Conservation (phyloP, 192 early-diverging fungal species). For the Coemansia sp. region DNA sequence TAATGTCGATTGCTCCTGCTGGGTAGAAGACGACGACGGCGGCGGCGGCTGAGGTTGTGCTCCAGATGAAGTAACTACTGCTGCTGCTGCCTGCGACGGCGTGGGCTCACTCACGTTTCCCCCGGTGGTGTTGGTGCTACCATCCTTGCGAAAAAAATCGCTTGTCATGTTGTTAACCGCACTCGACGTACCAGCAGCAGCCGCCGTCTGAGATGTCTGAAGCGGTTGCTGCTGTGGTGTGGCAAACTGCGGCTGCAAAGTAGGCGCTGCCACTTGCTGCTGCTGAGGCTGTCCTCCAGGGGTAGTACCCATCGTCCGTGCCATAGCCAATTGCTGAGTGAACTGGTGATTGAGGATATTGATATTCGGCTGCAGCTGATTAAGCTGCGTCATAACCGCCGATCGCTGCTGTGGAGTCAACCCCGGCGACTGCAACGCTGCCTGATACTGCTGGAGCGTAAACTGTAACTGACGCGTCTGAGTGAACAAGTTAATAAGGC, state of each 20-base stretch:
- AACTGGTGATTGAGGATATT: slow-evolving; percentile 11
- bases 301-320: neutral
- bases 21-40: neutral
- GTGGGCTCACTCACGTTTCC: slow-evolving; percentile 46
- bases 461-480: slow-evolving; percentile 14
- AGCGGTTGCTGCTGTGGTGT: neutral
- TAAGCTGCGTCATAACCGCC: slow-evolving; percentile 2
- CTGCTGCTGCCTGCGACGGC: slow-evolving; percentile 6
- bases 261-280: slow-evolving; percentile 2
- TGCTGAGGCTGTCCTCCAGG: slow-evolving; percentile 1
- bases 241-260: neutral
- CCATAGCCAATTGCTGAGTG: slow-evolving; percentile 6
- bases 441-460: slow-evolving; percentile 13
- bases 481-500: slow-evolving; percentile 4
- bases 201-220: neutral
- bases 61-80: slow-evolving; percentile 9
- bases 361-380: slow-evolving; percentile 19
- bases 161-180: neutral
- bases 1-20: neutral
- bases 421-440: slow-evolving; percentile 1
- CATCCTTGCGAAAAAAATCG: slow-evolving; percentile 34
- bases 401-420: slow-evolving; percentile 30
- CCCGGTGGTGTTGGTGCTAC: slow-evolving; percentile 17
- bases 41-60: neutral
- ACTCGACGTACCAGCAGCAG: neutral